These are phyloP conservation scores for Mrakia blollopis DNA, from an alignment of 768 basidiomycete genomes.

Conservation along the genomic window DNA sequence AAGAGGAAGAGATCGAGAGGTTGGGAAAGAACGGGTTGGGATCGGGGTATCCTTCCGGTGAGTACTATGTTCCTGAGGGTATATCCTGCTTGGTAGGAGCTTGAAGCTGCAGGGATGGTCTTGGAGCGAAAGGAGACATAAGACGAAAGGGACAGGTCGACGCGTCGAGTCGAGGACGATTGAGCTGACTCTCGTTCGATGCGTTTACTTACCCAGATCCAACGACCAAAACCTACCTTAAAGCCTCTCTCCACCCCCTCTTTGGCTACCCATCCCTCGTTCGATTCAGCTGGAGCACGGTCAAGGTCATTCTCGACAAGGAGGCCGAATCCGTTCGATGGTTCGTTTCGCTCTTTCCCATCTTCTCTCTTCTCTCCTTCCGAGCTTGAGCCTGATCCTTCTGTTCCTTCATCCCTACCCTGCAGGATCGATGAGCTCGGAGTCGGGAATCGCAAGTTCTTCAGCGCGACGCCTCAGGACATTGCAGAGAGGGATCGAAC, in stretches of 20 bases:
- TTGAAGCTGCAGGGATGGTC: too few relatives aligned
- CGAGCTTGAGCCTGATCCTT: neutral
- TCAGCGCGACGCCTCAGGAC: constrained; percentile 48
- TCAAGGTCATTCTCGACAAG: constrained; percentile 77
- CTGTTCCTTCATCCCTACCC: neutral
- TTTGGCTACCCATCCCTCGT: constrained; percentile 89
- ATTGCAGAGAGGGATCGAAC: constrained; percentile 66
- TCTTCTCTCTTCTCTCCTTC: neutral
- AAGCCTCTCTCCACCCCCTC: constrained; percentile 66
- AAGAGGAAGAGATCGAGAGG: constrained; percentile 31
- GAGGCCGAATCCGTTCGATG: constrained; percentile 74
- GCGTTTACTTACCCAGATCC: constrained; percentile 58
- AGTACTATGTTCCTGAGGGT: neutral
- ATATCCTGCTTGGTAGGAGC: too few relatives aligned
- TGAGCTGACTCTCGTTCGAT: neutral
- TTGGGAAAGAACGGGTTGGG: constrained; percentile 35
- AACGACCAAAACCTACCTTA: constrained; percentile 83
- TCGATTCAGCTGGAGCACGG: constrained; percentile 93
- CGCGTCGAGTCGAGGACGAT: neutral
- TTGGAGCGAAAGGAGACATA: too few relatives aligned
- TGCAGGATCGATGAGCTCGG: constrained; percentile 79
- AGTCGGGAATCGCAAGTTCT: constrained; percentile 69
- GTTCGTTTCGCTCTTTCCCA: constrained; percentile 48
- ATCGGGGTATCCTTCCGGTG: constrained; percentile 30
- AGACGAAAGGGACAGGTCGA: too few relatives aligned